Evolutionary conservation across 2,329 filamentous ascomycete genomes (phyloP).

Genomic region (Coniochaeta pulveracea): DNA sequence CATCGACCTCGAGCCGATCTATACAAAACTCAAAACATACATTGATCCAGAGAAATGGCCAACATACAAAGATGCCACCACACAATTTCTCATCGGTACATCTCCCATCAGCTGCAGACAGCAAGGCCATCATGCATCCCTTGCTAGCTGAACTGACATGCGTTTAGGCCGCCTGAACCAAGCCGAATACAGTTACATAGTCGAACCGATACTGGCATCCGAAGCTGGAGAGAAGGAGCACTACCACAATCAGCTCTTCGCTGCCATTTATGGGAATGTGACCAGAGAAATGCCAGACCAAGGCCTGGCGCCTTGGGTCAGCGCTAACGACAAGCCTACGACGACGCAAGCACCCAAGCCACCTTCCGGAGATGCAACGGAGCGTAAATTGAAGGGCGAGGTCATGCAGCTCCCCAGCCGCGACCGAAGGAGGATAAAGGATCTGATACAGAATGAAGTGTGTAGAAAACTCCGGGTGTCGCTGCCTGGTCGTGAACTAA

Average conservation of each 20-base stretch:
- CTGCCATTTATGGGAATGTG: conserved; percentile 57
- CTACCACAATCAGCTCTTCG: conserved; percentile 56
- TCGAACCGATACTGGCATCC: conserved; percentile 49
- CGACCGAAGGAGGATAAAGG: conserved; percentile 56
- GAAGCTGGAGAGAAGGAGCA: conserved; percentile 48
- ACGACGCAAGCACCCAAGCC: conserved; percentile 47
- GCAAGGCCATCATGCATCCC: background rate
- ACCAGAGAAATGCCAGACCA: conserved; percentile 58
- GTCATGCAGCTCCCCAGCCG: conserved; percentile 60
- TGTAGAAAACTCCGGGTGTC: conserved; percentile 26
- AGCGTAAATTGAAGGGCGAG: conserved; percentile 54
- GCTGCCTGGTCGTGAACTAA: background rate
- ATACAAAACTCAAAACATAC: conserved; percentile 47
- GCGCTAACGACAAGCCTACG: conserved; percentile 56
- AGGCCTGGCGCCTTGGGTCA: conserved; percentile 60
- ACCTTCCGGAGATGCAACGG: conserved; percentile 52
- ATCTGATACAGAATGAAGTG: conserved; percentile 44
- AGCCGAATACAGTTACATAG: conserved; percentile 43
- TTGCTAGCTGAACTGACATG: no score
- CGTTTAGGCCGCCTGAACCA: conserved; percentile 56
- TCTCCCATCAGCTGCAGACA: conserved; percentile 8
- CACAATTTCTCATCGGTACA: conserved; percentile 52
- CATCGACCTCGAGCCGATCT: conserved; percentile 57
- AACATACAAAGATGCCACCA: conserved; percentile 50
- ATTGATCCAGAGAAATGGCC: conserved; percentile 53